Evolutionary conservation across 2,329 filamentous ascomycete genomes (phyloP).

Genomic region (Volutella citrinella): DNA sequence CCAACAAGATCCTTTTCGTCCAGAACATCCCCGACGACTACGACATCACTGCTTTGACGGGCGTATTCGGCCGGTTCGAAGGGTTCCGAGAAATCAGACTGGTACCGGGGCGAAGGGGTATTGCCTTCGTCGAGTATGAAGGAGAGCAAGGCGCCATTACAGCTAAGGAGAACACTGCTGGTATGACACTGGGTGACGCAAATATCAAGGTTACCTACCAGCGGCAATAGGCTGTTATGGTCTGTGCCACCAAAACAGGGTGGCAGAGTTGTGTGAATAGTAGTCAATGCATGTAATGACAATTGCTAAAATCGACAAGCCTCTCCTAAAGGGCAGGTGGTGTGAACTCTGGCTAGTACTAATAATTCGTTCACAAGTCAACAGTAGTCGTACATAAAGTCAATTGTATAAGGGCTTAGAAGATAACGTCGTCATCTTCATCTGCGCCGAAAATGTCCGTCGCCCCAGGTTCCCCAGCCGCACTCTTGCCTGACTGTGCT

Average conservation of each 20-base stretch:
- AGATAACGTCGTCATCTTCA: slow-evolving; percentile 84
- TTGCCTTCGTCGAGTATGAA: slow-evolving; percentile 97
- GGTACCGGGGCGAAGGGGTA: slow-evolving; percentile 81
- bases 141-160: slow-evolving; percentile 83
- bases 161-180: slow-evolving; percentile 89
- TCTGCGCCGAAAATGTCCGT: slow-evolving; percentile 70
- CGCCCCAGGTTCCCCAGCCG: slow-evolving; percentile 21
- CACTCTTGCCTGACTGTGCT: too few relatives aligned
- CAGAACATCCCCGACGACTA: slow-evolving; percentile 88
- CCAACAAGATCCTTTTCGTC: slow-evolving; percentile 94
- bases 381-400: too few relatives aligned
- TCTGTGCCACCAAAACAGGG: too few relatives aligned
- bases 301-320: too few relatives aligned
- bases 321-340: too few relatives aligned
- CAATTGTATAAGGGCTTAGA: slow-evolving; percentile 44
- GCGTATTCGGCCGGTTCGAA: slow-evolving; percentile 84
- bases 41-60: slow-evolving; percentile 73
- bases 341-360: too few relatives aligned
- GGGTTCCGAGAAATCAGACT: slow-evolving; percentile 90
- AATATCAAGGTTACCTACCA: slow-evolving; percentile 96
- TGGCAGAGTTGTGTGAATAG: too few relatives aligned
- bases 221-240: slow-evolving; percentile 69
- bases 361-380: too few relatives aligned
- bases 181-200: slow-evolving; percentile 74
- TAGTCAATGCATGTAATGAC: too few relatives aligned